Base-by-base conservation (phyloP, 2,329 filamentous ascomycete species). In the Aspergillus pseudotamarii region DNA sequence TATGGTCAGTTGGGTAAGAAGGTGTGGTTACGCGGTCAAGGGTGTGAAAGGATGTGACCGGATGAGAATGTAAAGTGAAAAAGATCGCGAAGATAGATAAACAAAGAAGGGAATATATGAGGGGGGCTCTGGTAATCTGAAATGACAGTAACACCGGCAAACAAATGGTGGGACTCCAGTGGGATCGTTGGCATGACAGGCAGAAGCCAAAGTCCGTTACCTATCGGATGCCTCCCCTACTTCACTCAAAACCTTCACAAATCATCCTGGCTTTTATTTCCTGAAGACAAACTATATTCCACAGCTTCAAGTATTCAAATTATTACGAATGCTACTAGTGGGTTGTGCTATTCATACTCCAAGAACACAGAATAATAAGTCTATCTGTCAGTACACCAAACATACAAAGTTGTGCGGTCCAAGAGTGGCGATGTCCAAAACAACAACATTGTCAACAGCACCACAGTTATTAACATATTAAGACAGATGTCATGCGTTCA, bases 381-480 rank as follows among this genome's bases (percentile, higher is more conserved):
- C 48, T 32, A 51, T 51, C 45, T 6, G 9, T 51, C 30, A 34
- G 28, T 32, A 51, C n/a, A 51, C 30, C 23, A 28, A 50, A 10
- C 48, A 60, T 34, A 43, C 43, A 10, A 30, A 46, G 46, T 28
- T 19, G 8, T 51, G 48, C 6, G 16, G 14, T 10, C 46, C 26
- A 16, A 45, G 56, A 58, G 57, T 58, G 34, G 43, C 43, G 30
- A 57, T 30, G 30, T 58, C 9, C 56, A 46, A 58, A 51, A 38
- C 43, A 58, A 50, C 28, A 34, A 48, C 43, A 58, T 8, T 26
- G 28, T 23, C 57, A 19, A 26, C 48, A 58, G 28, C 28, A 51
- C 16, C 21, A 55, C 32, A 55, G n/a, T 16, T 32, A 59, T 41
- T 8, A 61, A 58, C 51, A 55, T 9, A 43, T 57, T 34, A 62